Evolutionary conservation across 106 monocot genomes (phyloP).

Genomic region (Dioscorea alata): DNA sequence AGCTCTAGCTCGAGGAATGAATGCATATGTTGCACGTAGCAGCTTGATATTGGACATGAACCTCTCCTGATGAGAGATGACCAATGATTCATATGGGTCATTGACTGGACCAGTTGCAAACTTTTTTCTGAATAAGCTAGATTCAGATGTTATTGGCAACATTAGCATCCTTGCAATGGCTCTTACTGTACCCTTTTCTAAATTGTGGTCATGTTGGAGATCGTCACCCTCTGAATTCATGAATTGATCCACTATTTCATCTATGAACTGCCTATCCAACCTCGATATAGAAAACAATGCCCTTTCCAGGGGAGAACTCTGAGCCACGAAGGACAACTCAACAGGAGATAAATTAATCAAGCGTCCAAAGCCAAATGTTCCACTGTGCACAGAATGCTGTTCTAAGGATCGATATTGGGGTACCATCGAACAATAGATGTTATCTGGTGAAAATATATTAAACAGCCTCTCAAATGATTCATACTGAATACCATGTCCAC

Average conservation of each 20-base stretch:
- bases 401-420: constrained; percentile 17
- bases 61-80: constrained; percentile 70
- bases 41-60: constrained; percentile 58
- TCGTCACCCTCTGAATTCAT: constrained; percentile 44
- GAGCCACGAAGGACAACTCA: constrained; percentile 72
- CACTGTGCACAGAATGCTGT: constrained; percentile 17
- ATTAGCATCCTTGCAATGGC: constrained; percentile 73
- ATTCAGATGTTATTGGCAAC: constrained; percentile 56
- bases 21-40: constrained; percentile 73
- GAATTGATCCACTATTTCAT: constrained; percentile 55
- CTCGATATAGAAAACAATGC: constrained; percentile 49
- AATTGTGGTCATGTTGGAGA: constrained; percentile 15
- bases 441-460: constrained; percentile 65
- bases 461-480: constrained; percentile 50
- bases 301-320: constrained; percentile 64
- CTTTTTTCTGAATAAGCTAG: constrained; percentile 48
- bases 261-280: constrained; percentile 40
- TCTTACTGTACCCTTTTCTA: constrained; percentile 47
- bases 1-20: constrained; percentile 75
- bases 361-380: constrained; percentile 87
- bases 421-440: constrained; percentile 43
- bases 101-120: constrained; percentile 49
- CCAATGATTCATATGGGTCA: constrained; percentile 60
- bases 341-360: constrained; percentile 66
- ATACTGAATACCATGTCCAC: constrained; percentile 13